phyloP scores from a whole-genome alignment of 371 early-diverging fungal genomes.

The Mucor lusitanicus region DNA sequence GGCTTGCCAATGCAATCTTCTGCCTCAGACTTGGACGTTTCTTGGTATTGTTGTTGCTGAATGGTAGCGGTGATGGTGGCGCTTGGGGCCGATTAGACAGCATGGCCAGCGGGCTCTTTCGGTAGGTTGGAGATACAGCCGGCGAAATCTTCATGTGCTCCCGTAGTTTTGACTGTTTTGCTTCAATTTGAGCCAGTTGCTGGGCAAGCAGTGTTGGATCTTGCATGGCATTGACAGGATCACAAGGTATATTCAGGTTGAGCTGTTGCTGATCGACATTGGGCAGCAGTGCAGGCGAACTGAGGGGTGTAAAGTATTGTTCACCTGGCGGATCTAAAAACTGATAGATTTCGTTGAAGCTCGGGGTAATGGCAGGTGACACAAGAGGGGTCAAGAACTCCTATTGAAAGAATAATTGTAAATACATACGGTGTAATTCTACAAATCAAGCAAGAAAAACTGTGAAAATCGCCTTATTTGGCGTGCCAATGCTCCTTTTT shows the following conservation, averaged over 20 bases:
- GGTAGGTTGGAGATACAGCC: conserved; percentile 5
- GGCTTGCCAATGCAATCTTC: conserved; percentile 7
- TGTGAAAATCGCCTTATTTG: neutral
- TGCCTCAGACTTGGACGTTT: conserved; percentile 8
- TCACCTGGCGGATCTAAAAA: conserved; percentile 22
- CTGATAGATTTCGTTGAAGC: conserved; percentile 28
- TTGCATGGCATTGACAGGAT: neutral
- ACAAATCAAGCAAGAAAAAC: neutral
- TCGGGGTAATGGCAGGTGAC: conserved; percentile 66
- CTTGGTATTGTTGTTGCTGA: neutral
- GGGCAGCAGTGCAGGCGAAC: conserved; percentile 44
- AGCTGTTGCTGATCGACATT: neutral
- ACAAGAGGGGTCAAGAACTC: conserved; percentile 56
- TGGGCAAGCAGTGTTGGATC: conserved; percentile 4
- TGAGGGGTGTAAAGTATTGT: conserved; percentile 59
- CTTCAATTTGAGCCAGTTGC: conserved; percentile 17
- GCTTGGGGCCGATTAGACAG: conserved; percentile 2
- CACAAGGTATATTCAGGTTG: neutral
- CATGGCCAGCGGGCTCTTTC: conserved; percentile 9
- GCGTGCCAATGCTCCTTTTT: too few relatives aligned
- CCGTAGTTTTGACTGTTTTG: conserved; percentile 8
- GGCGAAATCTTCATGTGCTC: conserved; percentile 14
- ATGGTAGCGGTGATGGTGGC: conserved; percentile 11
- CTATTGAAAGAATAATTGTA: conserved; percentile 19
- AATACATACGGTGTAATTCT: conserved; percentile 1